A percentile compares a stretch with the other conserved stretches of the same genome.
These are phyloP conservation scores for Gossypium davidsonii DNA, from an alignment of 441 rosid genomes.

Conservation along the genomic window DNA sequence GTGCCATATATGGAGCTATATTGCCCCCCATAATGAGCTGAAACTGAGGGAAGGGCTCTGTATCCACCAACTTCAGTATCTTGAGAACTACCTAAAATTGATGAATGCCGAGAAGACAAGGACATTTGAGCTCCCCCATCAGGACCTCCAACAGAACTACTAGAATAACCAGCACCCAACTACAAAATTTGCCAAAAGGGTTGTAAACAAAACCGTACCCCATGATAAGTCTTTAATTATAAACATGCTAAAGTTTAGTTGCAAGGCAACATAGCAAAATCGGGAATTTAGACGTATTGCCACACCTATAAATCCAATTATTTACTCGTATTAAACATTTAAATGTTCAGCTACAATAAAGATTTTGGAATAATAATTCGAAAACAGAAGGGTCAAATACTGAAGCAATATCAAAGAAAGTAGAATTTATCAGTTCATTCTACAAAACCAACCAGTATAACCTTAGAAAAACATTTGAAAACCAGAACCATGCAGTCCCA, in stretches of 20 bases:
- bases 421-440: background rate
- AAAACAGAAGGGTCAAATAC: background rate
- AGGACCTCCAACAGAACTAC: constrained; percentile 54
- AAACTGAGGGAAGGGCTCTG: constrained; percentile 49
- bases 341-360: background rate
- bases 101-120: constrained; percentile 54
- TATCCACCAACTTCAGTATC: constrained; percentile 63
- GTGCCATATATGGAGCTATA: constrained; percentile 63
- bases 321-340: background rate
- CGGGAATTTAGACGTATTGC: background rate
- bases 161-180: constrained; percentile 64
- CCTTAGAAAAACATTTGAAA: background rate
- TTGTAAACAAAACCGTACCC: background rate
- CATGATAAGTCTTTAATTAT: background rate
- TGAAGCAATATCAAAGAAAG: constrained; percentile 1
- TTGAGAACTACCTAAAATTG: constrained; percentile 49
- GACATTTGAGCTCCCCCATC: constrained; percentile 68
- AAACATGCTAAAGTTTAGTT: background rate
- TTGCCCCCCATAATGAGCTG: constrained; percentile 66
- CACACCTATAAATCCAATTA: background rate
- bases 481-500: background rate
- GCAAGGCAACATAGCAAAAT: background rate
- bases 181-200: constrained; percentile 17
- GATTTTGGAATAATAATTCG: background rate
- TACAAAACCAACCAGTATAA: background rate